phyloP scores from a whole-genome alignment of 2,329 filamentous ascomycete species.

The Cladobotryum protrusum region DNA sequence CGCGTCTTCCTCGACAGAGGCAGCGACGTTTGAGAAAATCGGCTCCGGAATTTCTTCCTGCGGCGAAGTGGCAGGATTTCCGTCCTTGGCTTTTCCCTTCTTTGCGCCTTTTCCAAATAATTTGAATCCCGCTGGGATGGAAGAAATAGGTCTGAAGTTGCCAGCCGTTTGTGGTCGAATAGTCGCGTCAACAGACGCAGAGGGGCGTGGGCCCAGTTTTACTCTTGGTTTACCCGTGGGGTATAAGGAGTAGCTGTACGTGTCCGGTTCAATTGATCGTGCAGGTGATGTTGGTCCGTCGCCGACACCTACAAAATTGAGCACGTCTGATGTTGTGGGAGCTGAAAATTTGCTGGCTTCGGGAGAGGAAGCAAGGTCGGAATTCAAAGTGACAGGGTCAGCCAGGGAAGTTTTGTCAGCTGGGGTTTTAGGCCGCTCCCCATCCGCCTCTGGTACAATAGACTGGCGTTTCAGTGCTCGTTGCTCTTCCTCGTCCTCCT shows the following conservation, averaged over 20 bases:
- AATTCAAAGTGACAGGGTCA: conserved; percentile 43
- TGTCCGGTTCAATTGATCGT: conserved; percentile 42
- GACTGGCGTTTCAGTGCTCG: conserved; percentile 54
- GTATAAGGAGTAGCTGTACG: conserved; percentile 44
- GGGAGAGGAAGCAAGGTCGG: conserved; percentile 44
- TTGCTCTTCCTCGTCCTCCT: conserved; percentile 76
- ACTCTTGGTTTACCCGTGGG: conserved; percentile 67
- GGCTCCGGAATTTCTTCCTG: conserved; percentile 32
- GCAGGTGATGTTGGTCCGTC: conserved; percentile 40
- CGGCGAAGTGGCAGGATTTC: conserved; percentile 19
- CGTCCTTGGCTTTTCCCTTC: conserved; percentile 32
- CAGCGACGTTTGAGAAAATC: conserved; percentile 29
- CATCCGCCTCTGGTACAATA: conserved; percentile 40
- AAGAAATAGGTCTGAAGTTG: conserved; percentile 65
- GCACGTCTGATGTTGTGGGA: conserved; percentile 42
- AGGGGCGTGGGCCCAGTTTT: conserved; percentile 82
- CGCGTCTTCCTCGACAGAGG: conserved; percentile 29
- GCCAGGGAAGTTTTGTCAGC: conserved; percentile 16
- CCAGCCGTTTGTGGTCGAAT: conserved; percentile 56
- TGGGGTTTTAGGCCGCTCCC: conserved; percentile 24
- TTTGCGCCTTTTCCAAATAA: conserved; percentile 54
- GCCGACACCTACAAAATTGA: conserved; percentile 44
- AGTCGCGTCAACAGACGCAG: conserved; percentile 60
- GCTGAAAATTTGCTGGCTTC: conserved; percentile 44
- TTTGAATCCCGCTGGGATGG: conserved; percentile 75